A percentile compares a stretch with the other conserved stretches of the same genome.
Evolutionary conservation across 139 green algal genomes (phyloP).

Genomic region (Coelastrella sp.): DNA sequence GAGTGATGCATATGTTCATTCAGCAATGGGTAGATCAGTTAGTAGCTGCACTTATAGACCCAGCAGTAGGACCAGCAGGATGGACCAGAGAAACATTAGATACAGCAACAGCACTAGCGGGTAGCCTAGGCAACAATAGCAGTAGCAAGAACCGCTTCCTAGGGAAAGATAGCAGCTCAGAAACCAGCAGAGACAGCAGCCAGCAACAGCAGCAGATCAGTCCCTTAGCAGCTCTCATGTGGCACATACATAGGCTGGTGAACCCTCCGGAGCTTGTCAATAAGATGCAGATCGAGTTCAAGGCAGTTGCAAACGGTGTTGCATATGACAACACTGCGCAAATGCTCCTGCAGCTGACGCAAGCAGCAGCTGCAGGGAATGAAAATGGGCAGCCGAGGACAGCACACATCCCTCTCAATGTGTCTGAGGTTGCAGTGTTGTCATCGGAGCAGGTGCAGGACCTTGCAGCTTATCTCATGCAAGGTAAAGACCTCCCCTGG

Average conservation of each 20-base stretch:
- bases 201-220: conserved; percentile 25
- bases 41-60: conserved; percentile 54
- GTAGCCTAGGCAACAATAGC: background rate
- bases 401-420: conserved; percentile 9
- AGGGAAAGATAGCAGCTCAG: conserved; percentile 10
- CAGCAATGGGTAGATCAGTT: conserved; percentile 65
- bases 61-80: background rate
- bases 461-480: conserved; percentile 46
- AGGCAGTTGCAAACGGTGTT: conserved; percentile 5
- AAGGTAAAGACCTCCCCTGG: conserved; percentile 48
- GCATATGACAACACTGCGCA: conserved; percentile 48
- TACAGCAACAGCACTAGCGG: background rate
- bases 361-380: background rate
- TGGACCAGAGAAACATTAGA: conserved; percentile 13
- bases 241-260: conserved; percentile 48
- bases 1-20: conserved; percentile 67
- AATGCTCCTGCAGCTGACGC: conserved; percentile 45
- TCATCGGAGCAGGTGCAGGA: conserved; percentile 31
- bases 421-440: conserved; percentile 40
- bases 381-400: conserved; percentile 1
- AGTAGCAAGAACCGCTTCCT: background rate
- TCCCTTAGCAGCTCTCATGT: conserved; percentile 42
- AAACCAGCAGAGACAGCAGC: background rate
- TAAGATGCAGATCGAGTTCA: conserved; percentile 52
- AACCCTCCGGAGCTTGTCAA: conserved; percentile 52